Base-by-base conservation (phyloP, 2,329 filamentous ascomycete species). In the Fusarium multiceps region DNA sequence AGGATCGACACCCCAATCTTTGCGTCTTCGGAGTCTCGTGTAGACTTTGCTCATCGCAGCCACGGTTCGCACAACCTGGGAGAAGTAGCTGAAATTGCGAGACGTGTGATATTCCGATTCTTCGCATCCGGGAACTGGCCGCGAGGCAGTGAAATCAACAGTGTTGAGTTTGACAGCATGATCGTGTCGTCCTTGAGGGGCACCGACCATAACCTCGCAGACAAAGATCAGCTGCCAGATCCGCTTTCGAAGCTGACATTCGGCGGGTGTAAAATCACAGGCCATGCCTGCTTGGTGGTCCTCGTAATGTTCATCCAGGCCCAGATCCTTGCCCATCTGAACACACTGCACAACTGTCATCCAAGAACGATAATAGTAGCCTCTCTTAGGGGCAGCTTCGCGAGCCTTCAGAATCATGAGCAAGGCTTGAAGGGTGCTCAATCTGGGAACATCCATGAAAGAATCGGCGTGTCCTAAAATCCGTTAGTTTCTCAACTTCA, bases 301-400 rank as follows among this genome's bases (percentile, higher is more conserved):
- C 62, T 92, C 90, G 66, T 89, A 89, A 80, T 98, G 95, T 69
- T 97, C 93, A 76, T 98, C 90, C 8, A 98, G 83, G 21, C 94
- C 93, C 32, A 98, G 84, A 77, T 98, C 95, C 75, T 97, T 96
- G 27, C 90, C 93, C 93, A 98, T 97, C 48, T 94, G 91, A 10
- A 97, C 91, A 68, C 95, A 93, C 65, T 94, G 93, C 55, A 97
- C 95, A 21, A 97, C 89, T 7, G 92, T 93, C 89, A 98, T 97
- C 95, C 96, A 98, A 1, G 96, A 98, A 40, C 95, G 90, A 80
- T 96, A 98, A 79, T 96, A 98, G 78, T 98, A 98, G 2, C 96
- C 96, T 64, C 93, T 90, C 77, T 97, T 97, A 0, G 95, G 94
- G 11, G 92, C 90, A n/a, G 93, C 92, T 79, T 98, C 95, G 68